Conservation (phyloP, 225 moss, liverwort and hornwort genomes). For the Physcomitrellopsis africana region DNA sequence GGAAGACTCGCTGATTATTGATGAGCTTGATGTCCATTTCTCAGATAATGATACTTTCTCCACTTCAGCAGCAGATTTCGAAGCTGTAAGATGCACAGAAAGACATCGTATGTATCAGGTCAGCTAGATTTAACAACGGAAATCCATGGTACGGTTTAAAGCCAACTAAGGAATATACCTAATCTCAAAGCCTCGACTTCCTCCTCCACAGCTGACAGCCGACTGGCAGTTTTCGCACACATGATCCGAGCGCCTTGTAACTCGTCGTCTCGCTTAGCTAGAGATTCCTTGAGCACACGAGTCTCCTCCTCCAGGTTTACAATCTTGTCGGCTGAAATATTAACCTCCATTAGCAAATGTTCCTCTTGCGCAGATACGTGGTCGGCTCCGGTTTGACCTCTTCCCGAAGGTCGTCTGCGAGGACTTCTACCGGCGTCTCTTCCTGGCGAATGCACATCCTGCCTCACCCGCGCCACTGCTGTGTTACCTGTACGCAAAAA, state of each 20-base stretch:
- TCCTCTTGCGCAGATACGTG: slow-evolving; percentile 36
- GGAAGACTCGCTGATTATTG: slow-evolving; percentile 47
- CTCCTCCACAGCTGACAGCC: slow-evolving; percentile 75
- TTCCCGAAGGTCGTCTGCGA: slow-evolving; percentile 52
- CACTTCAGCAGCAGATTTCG: slow-evolving; percentile 30
- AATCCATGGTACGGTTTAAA: slow-evolving; percentile 3
- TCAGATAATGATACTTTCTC: slow-evolving; percentile 36
- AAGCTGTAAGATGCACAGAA: slow-evolving; percentile 28
- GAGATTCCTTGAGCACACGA: slow-evolving; percentile 67
- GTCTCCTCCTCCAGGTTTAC: slow-evolving; percentile 71
- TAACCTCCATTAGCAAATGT: slow-evolving; percentile 40
- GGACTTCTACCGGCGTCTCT: slow-evolving; percentile 42
- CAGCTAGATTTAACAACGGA: neutral
- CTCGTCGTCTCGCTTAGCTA: slow-evolving; percentile 68
- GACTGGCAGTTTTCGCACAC: slow-evolving; percentile 83
- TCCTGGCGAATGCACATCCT: slow-evolving; percentile 63
- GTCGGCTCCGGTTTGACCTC: slow-evolving; percentile 43
- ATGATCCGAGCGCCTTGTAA: slow-evolving; percentile 70
- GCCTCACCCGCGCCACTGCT: slow-evolving; percentile 69
- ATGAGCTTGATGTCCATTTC: slow-evolving; percentile 41
- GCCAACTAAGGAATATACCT: slow-evolving; percentile 6
- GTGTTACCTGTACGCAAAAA: slow-evolving; percentile 46
- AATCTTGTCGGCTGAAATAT: slow-evolving; percentile 54
- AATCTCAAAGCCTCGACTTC: slow-evolving; percentile 57
- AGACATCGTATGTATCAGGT: slow-evolving; percentile 5